Percentiles rank a stretch among this genome's conserved stretches.
Conservation (phyloP, 75 land plant genomes). For the Gnetum montanum region DNA sequence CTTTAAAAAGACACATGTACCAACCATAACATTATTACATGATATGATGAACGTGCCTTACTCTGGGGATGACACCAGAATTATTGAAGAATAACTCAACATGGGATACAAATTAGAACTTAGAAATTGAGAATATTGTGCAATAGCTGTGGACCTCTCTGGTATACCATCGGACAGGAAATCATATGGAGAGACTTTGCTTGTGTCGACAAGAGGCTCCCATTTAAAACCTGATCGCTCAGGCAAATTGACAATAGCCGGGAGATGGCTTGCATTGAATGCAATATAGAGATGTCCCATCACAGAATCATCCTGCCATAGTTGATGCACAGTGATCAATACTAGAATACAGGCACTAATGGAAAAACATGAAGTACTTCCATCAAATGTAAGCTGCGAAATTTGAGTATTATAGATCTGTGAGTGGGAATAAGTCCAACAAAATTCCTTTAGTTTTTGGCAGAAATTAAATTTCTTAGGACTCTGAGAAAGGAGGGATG, state of each 20-base stretch:
- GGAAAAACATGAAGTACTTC: no score
- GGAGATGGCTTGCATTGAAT: constrained; percentile 82
- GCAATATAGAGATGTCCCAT: constrained; percentile 78
- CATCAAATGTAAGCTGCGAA: no score
- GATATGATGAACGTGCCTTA: neutral
- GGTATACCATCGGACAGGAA: constrained; percentile 61
- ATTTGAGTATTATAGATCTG: no score
- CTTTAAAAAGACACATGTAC: neutral
- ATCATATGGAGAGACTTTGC: constrained; percentile 81
- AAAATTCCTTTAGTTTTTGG: no score
- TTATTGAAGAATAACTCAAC: constrained; percentile 81
- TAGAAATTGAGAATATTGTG: constrained; percentile 70
- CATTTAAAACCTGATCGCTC: constrained; percentile 67
- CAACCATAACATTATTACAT: neutral
- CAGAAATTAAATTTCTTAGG: no score
- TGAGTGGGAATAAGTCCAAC: no score
- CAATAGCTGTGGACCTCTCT: constrained; percentile 36
- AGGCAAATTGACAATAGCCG: constrained; percentile 59
- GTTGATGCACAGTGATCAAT: neutral
- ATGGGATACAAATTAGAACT: constrained; percentile 68
- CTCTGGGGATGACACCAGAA: constrained; percentile 39
- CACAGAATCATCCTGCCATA: constrained; percentile 67
- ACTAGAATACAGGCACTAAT: neutral
- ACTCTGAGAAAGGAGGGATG: no score
- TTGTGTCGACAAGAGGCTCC: constrained; percentile 89